These are phyloP conservation scores for Hordeum pubiflorum DNA, from an alignment of 202 grass and related monocot species.

Conservation along the genomic window DNA sequence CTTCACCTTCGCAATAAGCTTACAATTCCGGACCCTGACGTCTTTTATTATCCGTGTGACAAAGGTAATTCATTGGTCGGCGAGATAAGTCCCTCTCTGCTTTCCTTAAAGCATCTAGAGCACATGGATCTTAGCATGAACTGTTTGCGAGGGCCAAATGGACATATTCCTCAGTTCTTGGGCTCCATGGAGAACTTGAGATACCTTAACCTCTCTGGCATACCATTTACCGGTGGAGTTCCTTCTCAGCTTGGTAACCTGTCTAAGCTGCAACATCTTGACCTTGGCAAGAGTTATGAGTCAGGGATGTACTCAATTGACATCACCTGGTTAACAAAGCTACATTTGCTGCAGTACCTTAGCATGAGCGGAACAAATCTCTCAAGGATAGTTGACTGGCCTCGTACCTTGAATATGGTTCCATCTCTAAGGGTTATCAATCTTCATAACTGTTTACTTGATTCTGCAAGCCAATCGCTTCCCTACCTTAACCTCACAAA, in stretches of 20 bases:
- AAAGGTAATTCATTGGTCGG: not conserved
- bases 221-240: slow-evolving; percentile 1
- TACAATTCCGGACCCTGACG: too few species aligned
- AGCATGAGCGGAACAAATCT: not conserved
- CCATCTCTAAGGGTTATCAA: not conserved
- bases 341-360: not conserved
- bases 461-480: not conserved
- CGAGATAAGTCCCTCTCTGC: not conserved
- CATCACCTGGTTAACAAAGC: not conserved
- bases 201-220: slow-evolving; percentile 26
- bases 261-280: not conserved
- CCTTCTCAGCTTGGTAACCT: slow-evolving; percentile 19
- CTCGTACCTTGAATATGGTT: not conserved
- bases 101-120: not conserved
- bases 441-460: not conserved
- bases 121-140: not conserved
- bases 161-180: not conserved
- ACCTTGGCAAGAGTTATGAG: not conserved
- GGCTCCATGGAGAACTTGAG: not conserved
- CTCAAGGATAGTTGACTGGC: not conserved
- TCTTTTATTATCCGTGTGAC: too few species aligned
- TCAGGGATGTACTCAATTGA: not conserved
- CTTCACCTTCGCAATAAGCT: too few species aligned
- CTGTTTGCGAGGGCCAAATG: not conserved
- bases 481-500: not conserved